Conservation (phyloP, 352 stramenopile species). For the Phytophthora palmivora region DNA sequence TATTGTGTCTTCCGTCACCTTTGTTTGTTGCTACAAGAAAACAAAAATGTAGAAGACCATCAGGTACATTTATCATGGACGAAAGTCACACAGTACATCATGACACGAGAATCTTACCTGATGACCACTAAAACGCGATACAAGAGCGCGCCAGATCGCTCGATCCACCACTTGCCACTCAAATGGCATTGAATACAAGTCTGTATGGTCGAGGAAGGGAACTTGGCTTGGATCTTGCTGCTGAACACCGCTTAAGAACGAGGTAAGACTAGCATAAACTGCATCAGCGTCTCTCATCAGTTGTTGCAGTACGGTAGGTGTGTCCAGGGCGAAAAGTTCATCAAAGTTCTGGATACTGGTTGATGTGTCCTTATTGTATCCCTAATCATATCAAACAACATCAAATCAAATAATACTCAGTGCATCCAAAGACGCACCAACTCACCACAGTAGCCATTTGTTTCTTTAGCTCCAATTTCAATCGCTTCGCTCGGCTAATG, state of each 20-base stretch:
- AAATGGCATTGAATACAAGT: too few relatives aligned
- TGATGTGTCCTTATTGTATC: background rate
- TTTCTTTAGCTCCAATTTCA: too few relatives aligned
- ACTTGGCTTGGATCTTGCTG: slow-evolving; percentile 1
- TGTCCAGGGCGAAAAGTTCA: slow-evolving; percentile 1
- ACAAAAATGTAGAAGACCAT: too few relatives aligned
- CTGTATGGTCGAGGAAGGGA: slow-evolving; percentile 22
- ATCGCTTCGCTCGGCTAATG: too few relatives aligned
- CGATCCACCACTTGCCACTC: slow-evolving; percentile 14
- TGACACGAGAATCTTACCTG: slow-evolving; percentile 6
- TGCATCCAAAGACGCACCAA: background rate
- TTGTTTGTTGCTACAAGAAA: slow-evolving; percentile 2
- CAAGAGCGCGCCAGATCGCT: slow-evolving; percentile 20
- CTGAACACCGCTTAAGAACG: slow-evolving; percentile 6
- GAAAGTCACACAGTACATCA: too few relatives aligned
- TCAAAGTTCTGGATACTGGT: background rate
- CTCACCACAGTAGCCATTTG: too few relatives aligned
- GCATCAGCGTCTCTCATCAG: slow-evolving; percentile 7
- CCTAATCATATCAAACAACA: slow-evolving; percentile 4
- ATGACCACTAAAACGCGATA: slow-evolving; percentile 10
- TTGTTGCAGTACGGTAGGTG: slow-evolving; percentile 4
- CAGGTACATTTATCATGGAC: too few relatives aligned
- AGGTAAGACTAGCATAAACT: slow-evolving; percentile 17
- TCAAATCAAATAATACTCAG: background rate
- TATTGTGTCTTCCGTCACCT: slow-evolving; percentile 12